Conservation (phyloP, 2,329 filamentous ascomycete species). For the Fusarium palustre region DNA sequence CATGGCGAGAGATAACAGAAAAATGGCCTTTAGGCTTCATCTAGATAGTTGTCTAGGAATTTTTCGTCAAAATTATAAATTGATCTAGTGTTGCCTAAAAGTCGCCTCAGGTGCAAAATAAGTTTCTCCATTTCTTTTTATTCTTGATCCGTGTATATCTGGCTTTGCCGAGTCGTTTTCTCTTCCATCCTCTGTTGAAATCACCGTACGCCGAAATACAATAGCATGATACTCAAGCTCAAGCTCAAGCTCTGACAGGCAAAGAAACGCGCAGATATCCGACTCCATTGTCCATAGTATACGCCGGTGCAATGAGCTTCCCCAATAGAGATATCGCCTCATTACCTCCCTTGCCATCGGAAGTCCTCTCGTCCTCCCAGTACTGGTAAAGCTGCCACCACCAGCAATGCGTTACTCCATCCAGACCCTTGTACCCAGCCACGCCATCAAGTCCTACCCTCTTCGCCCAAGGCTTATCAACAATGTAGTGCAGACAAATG, state of each 20-base stretch:
- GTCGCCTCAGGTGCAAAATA: too few species aligned
- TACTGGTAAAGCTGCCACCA: slow-evolving; percentile 40
- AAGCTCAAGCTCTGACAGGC: slow-evolving; percentile 16
- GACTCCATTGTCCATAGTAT: neutral
- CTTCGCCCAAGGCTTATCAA: slow-evolving; percentile 40
- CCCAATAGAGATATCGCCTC: slow-evolving; percentile 12
- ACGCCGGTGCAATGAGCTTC: slow-evolving; percentile 12
- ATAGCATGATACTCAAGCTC: rapidly evolving
- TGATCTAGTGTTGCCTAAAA: too few species aligned
- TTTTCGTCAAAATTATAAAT: too few species aligned
- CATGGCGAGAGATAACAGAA: too few species aligned
- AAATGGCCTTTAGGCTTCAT: too few species aligned
- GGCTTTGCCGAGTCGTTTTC: too few species aligned
- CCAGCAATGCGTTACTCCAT: slow-evolving; percentile 36
- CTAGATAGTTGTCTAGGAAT: too few species aligned
- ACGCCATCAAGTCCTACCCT: slow-evolving; percentile 27
- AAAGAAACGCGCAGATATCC: slow-evolving; percentile 10
- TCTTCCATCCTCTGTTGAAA: neutral
- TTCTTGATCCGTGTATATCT: too few species aligned
- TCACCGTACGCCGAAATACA: neutral
- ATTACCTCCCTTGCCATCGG: slow-evolving; percentile 17
- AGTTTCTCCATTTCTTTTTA: too few species aligned
- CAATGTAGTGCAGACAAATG: slow-evolving; percentile 39
- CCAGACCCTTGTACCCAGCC: slow-evolving; percentile 33
- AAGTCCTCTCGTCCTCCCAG: slow-evolving; percentile 30